A percentile compares a stretch with the other conserved stretches of the same genome.
Evolutionary conservation across 2,329 filamentous ascomycete genomes (phyloP).

Genomic region (Geosmithia morbida): DNA sequence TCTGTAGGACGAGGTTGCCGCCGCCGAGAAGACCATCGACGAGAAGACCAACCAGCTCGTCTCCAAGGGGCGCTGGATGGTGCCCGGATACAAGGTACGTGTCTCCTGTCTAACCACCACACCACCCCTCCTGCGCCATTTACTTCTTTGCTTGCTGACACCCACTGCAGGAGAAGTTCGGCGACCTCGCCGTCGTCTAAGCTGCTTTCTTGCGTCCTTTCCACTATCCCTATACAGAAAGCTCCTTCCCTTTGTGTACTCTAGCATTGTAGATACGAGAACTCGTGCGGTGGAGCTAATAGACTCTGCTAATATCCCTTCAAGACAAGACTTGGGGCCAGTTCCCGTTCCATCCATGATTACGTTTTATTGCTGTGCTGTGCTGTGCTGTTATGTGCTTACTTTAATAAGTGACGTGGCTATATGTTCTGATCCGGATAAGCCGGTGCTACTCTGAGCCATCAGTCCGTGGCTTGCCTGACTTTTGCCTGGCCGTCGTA

Average conservation of each 20-base stretch:
- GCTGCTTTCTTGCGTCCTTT: constrained; percentile 14
- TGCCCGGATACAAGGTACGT: constrained; percentile 95
- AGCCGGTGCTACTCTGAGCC: background rate
- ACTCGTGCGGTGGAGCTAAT: constrained; percentile 15
- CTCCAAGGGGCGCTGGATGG: constrained; percentile 94
- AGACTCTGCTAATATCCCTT: constrained; percentile 16
- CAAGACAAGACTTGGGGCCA: background rate
- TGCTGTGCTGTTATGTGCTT: background rate
- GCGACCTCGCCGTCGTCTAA: constrained; percentile 91
- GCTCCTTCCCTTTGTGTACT: constrained; percentile 42
- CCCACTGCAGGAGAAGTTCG: constrained; percentile 78
- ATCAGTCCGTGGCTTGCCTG: background rate
- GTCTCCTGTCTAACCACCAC: constrained; percentile 18
- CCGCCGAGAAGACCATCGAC: constrained; percentile 92
- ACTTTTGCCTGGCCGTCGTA: background rate
- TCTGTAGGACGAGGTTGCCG: constrained; percentile 69
- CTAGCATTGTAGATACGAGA: constrained; percentile 57
- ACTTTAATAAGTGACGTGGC: background rate
- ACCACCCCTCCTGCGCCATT: background rate
- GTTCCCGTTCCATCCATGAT: background rate
- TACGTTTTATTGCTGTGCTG: background rate
- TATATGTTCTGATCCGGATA: background rate
- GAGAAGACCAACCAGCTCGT: constrained; percentile 92
- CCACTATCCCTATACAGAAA: constrained; percentile 9
- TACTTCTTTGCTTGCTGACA: constrained; percentile 24